Evolutionary conservation across 108 stramenopile genomes (phyloP), one percentile per base, ranked within the genome.

Genomic region (Skeletonema tropicum): DNA sequence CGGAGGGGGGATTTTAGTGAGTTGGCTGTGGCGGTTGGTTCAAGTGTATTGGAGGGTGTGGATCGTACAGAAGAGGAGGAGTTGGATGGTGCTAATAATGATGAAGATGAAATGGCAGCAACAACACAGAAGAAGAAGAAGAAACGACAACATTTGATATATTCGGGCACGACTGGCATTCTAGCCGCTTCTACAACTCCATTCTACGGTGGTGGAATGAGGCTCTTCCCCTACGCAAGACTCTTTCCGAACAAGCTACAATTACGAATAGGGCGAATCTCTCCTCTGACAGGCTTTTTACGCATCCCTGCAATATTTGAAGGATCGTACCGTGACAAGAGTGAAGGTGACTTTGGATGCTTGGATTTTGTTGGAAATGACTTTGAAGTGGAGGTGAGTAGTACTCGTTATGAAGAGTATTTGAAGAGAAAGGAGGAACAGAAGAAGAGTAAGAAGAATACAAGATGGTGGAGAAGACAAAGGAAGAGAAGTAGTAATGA

Each of bases 201-300:
- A 12, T 92, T 76, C 63, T 92, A 92, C 62, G 91, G 91, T 13
- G 91, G 91, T 15, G 87, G 87, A 25, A 58, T 92, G 46, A 73
- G 78, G 15, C 66, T 92, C 17, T 92, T 92, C 57, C 91, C 91
- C 52, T 92, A 89, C 66, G 87, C 91, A 0, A 73, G 89, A 12
- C 65, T 87, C 29, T 72, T 77, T 12, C 80, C 80, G 14, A 60
- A 81, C 48, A 73, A 75, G 59, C 55, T 86, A 12, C 87, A 88
- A n/a, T 48, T 92, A 9, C 84, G 88, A 39, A 39, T 92, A 17
- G 91, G 84, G 46, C 76, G 87, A 39, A 87, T 92, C 25, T 83
- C 86, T 65, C 91, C 91, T 1, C 64, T 89, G 36, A 55, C 39
- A 6, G 88, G 88, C 32, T 81, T 88, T 23, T 48, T 83, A 3